Evolutionary conservation across 2,329 filamentous ascomycete genomes (phyloP), one percentile per base, ranked within the genome.

Genomic region (Corniculantispora saksenae): DNA sequence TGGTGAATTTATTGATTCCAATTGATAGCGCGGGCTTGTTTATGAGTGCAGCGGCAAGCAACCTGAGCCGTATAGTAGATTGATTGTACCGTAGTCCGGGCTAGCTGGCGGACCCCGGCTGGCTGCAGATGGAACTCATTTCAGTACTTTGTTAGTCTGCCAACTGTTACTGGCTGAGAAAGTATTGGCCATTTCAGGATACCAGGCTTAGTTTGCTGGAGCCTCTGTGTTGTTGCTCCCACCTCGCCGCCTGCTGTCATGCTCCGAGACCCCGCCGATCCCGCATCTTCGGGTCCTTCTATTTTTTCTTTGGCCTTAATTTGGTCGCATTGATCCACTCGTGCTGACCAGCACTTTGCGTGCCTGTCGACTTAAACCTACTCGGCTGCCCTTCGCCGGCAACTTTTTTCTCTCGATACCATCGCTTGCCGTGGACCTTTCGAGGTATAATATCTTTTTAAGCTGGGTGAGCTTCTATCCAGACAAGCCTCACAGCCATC

Each of bases 181-280:
- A 40, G 59, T 15, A 53, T 43, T 47, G 45, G 38, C 57, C 45
- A 27, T 60, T 32, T 25, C 8, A 13, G 45, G 21, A 23, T 45
- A 6, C 48, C 35, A 25, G 25, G 48, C 47, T 17, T 40, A n/a
- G 32, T n/a, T 21, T 40, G 29, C 47, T 51, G 47, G 32, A 60
- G 43, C 27, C 43, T 55, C 32, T n/a, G 23, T 15, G 23, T 47
- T 38, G 19, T 40, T 19, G 13, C 23, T 57, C 38, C 3, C 23
- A 19, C 23, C 32, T 51, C 17, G 12, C 53, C 48, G 32, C 48
- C 48, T 35, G 12, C 21, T 25, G 32, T 61, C 12, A n/a, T 54
- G 32, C 48, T 54, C 59, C 59, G 59, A 61, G 48, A 61, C 59
- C 59, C 59, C 59, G 59, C 59, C 59, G 51, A 45, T 61, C 59